These are phyloP conservation scores for Fusarium sp. DNA, from an alignment of 2,329 filamentous ascomycete species.

Conservation along the genomic window DNA sequence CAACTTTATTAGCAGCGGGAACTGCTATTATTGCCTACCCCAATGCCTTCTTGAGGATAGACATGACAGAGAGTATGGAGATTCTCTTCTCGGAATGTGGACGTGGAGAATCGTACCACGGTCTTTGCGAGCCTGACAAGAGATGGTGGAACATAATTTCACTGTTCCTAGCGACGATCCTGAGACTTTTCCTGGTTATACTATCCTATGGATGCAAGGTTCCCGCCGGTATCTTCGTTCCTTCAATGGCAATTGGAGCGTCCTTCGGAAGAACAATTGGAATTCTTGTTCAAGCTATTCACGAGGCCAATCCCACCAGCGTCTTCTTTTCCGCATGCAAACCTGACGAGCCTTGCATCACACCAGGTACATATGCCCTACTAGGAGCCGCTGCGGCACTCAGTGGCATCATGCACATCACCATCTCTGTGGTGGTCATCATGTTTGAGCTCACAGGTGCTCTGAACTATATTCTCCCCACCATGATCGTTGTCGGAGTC, in stretches of 20 bases:
- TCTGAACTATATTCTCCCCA: conserved; percentile 93
- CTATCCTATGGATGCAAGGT: conserved; percentile 98
- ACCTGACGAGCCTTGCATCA: conserved; percentile 94
- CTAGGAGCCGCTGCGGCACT: conserved; percentile 90
- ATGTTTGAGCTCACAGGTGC: conserved; percentile 99
- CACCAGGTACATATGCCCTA: conserved; percentile 95
- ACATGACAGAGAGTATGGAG: conserved; percentile 99
- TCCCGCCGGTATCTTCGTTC: conserved; percentile 96
- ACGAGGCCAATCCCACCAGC: conserved; percentile 83
- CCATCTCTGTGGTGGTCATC: conserved; percentile 95
- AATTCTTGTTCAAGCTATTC: conserved; percentile 88
- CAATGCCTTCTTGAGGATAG: conserved; percentile 92
- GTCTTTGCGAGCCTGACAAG: conserved; percentile 81
- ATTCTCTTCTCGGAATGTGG: conserved; percentile 95
- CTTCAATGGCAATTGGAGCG: conserved; percentile 96
- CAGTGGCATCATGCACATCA: conserved; percentile 98
- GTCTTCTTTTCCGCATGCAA: conserved; percentile 88
- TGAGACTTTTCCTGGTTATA: conserved; percentile 86
- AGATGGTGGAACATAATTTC: conserved; percentile 82
- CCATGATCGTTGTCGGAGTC: conserved; percentile 98
- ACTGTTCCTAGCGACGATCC: conserved; percentile 77
- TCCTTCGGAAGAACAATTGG: conserved; percentile 94
- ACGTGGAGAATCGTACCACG: conserved; percentile 85
- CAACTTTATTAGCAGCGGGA: conserved; percentile 79
- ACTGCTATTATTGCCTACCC: conserved; percentile 97